A percentile compares a stretch with the other conserved stretches of the same genome.
Evolutionary conservation across 495 filamentous ascomycete species (phyloP).

Genomic region (Aspergillus ostianus): DNA sequence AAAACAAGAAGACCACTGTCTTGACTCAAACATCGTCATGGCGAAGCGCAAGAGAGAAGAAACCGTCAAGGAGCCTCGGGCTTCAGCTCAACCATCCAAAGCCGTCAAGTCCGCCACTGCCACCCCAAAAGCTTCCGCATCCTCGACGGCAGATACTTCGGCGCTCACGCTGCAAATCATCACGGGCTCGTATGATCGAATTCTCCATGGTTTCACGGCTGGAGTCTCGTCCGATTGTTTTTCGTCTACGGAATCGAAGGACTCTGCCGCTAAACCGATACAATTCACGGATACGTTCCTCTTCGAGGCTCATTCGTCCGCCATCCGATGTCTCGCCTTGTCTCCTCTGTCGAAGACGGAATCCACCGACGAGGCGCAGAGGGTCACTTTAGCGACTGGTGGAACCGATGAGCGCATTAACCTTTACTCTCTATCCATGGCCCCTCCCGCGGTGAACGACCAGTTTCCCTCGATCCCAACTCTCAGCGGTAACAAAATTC

Average conservation of each 20-base stretch:
- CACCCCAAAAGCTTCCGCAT: slow-evolving; percentile 18
- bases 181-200: slow-evolving; percentile 90
- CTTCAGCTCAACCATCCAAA: slow-evolving; percentile 31
- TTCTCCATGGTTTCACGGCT: slow-evolving; percentile 87
- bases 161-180: slow-evolving; percentile 76
- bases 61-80: slow-evolving; percentile 31
- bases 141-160: slow-evolving; percentile 21
- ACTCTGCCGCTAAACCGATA: slow-evolving; percentile 36
- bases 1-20: slow-evolving; percentile 9
- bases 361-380: slow-evolving; percentile 54
- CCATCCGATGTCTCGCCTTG: slow-evolving; percentile 86
- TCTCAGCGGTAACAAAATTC: slow-evolving; percentile 63
- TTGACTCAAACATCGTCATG: slow-evolving; percentile 47
- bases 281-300: slow-evolving; percentile 92
- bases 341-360: slow-evolving; percentile 67
- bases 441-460: slow-evolving; percentile 49
- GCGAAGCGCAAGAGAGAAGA: slow-evolving; percentile 72
- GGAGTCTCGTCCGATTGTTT: slow-evolving; percentile 50
- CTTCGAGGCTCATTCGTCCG: slow-evolving; percentile 86
- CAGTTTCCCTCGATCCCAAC: slow-evolving; percentile 53
- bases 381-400: slow-evolving; percentile 83
- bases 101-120: slow-evolving; percentile 28
- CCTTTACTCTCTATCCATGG: slow-evolving; percentile 83
- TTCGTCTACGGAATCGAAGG: slow-evolving; percentile 17
- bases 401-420: slow-evolving; percentile 92